Evolutionary conservation across 225 moss, liverwort and hornwort species (phyloP).

Genomic region (Pseudisothecium myosuroides): DNA sequence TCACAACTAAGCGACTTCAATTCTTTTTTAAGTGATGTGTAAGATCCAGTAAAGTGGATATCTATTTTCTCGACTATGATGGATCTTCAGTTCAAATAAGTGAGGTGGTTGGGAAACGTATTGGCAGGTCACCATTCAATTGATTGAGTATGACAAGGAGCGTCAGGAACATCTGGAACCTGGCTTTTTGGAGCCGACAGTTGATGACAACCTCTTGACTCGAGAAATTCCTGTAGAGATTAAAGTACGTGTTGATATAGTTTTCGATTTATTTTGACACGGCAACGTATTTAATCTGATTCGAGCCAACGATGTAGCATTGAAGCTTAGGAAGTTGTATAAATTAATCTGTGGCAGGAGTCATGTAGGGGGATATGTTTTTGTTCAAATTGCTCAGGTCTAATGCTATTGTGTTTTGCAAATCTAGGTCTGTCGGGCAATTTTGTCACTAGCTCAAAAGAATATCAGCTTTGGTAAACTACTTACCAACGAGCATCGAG

Average conservation of each 20-base stretch:
- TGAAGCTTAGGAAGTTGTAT: neutral
- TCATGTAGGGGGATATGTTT: neutral
- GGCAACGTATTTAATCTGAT: neutral
- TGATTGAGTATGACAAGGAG: slow-evolving; percentile 76
- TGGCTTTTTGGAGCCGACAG: slow-evolving; percentile 50
- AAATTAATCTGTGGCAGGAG: neutral
- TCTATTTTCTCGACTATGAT: neutral
- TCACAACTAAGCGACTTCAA: neutral
- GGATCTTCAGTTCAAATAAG: neutral
- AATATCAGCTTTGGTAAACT: slow-evolving; percentile 93
- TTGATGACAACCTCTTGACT: slow-evolving; percentile 58
- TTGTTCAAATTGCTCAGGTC: neutral
- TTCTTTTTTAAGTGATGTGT: neutral
- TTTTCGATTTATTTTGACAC: neutral
- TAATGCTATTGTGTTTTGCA: slow-evolving; percentile 6
- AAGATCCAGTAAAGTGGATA: neutral
- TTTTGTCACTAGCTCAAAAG: slow-evolving; percentile 83
- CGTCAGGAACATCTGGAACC: slow-evolving; percentile 67
- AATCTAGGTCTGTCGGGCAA: slow-evolving; percentile 70
- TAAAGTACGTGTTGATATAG: slow-evolving; percentile 18
- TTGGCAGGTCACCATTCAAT: slow-evolving; percentile 64
- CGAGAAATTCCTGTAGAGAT: slow-evolving; percentile 79
- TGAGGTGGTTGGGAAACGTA: neutral
- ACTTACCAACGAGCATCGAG: slow-evolving; percentile 93
- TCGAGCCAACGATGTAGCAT: neutral